phyloP scores from a whole-genome alignment of 2,329 filamentous ascomycete genomes.

The Fusarium sp. region DNA sequence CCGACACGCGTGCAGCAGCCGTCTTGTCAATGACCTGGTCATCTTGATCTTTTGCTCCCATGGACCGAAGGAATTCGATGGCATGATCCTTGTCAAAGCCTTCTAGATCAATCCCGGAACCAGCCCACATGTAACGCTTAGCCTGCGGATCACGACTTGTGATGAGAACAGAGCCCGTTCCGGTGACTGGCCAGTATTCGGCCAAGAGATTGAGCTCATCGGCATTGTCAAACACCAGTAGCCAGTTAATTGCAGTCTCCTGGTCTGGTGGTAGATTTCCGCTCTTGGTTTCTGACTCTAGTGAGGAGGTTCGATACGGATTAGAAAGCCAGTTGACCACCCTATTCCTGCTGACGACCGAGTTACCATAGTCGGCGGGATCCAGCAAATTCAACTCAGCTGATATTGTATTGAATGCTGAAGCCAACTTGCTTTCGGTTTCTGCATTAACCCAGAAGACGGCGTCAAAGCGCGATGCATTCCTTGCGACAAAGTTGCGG shows the following conservation, averaged over 20 bases:
- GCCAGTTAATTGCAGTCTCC: background rate
- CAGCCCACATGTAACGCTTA: background rate
- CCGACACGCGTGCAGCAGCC: background rate
- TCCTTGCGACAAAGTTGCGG: too few relatives aligned
- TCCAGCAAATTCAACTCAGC: too few relatives aligned
- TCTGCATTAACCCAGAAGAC: too few relatives aligned
- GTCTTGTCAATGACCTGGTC: background rate
- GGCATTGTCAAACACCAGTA: background rate
- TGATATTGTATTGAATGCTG: too few relatives aligned
- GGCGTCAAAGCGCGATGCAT: too few relatives aligned
- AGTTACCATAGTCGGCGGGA: too few relatives aligned
- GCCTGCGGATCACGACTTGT: background rate
- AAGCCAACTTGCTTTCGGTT: too few relatives aligned
- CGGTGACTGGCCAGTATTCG: background rate
- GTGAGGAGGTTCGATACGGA: too few relatives aligned
- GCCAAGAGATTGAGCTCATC: background rate
- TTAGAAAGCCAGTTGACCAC: too few relatives aligned
- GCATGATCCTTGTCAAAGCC: background rate
- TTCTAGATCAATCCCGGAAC: background rate
- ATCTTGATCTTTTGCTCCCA: background rate
- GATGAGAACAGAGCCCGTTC: background rate
- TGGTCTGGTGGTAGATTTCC: too few relatives aligned
- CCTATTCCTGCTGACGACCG: too few relatives aligned
- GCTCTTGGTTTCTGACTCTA: too few relatives aligned
- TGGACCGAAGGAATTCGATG: background rate